A percentile compares a stretch with the other conserved stretches of the same genome.
phyloP scores from a whole-genome alignment of 2,329 filamentous ascomycete genomes.

The Aureobasidium sp. region DNA sequence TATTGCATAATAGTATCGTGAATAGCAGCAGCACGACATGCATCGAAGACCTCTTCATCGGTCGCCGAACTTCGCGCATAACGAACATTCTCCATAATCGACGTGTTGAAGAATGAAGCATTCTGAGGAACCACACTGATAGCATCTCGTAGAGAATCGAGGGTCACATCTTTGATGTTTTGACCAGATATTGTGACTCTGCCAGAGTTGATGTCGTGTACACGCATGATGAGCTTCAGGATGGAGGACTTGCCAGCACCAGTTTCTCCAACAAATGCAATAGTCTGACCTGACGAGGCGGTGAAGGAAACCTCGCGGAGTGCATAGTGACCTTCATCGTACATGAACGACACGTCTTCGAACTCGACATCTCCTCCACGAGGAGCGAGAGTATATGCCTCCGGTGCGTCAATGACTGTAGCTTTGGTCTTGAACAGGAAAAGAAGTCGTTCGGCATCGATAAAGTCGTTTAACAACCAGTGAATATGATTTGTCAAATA shows the following conservation, averaged over 20 bases:
- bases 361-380: background rate
- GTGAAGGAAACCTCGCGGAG: slow-evolving; percentile 62
- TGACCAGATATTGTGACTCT: background rate
- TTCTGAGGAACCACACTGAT: background rate
- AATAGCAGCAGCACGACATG: slow-evolving; percentile 74
- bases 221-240: slow-evolving; percentile 40
- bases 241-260: slow-evolving; percentile 87
- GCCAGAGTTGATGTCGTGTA: slow-evolving; percentile 29
- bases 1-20: slow-evolving; percentile 71
- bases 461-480: background rate
- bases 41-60: slow-evolving; percentile 68
- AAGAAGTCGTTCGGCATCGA: background rate
- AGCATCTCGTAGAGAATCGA: background rate
- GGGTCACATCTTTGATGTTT: background rate
- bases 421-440: background rate
- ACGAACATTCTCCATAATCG: background rate
- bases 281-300: slow-evolving; percentile 77
- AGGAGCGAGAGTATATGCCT: background rate
- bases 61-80: background rate
- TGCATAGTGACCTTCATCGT: background rate
- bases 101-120: background rate
- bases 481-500: background rate
- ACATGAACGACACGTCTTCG: background rate
- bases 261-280: slow-evolving; percentile 84
- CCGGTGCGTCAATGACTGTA: background rate